Conservation (phyloP, 2,329 filamentous ascomycete species). For the Pseudocercospora vitis region DNA sequence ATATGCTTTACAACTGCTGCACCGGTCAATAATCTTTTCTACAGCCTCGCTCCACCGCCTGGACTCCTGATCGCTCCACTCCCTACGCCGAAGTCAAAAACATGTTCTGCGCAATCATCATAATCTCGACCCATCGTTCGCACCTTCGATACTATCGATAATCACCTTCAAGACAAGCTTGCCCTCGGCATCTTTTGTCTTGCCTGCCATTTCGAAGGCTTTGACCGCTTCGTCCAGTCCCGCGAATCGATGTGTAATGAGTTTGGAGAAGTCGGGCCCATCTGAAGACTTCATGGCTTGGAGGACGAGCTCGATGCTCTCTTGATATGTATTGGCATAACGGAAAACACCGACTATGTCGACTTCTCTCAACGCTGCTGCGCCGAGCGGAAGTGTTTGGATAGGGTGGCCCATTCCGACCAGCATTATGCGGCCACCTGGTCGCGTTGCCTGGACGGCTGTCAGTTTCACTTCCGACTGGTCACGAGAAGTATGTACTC, state of each 20-base stretch:
- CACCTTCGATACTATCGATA: constrained; percentile 41
- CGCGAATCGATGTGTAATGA: constrained; percentile 72
- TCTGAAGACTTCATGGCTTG: constrained; percentile 46
- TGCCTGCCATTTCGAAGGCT: constrained; percentile 69
- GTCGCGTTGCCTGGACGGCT: constrained; percentile 53
- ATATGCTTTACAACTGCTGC: too few relatives aligned
- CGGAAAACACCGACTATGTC: constrained; percentile 77
- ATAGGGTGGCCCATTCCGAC: constrained; percentile 79
- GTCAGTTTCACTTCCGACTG: constrained; percentile 10
- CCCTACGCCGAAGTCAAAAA: too few relatives aligned
- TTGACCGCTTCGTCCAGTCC: constrained; percentile 62
- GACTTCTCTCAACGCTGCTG: constrained; percentile 71
- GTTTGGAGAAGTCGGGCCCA: constrained; percentile 64
- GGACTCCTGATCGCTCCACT: too few relatives aligned
- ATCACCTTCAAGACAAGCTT: constrained; percentile 73
- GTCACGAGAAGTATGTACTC: constrained; percentile 25
- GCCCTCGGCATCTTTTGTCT: constrained; percentile 66
- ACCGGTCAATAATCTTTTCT: too few relatives aligned
- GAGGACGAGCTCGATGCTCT: constrained; percentile 62
- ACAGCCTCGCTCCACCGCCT: too few relatives aligned
- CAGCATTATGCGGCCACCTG: constrained; percentile 72
- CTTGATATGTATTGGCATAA: constrained; percentile 73
- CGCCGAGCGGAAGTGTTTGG: constrained; percentile 71
- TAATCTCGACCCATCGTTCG: constrained; percentile 8
- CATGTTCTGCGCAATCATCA: too few relatives aligned